phyloP scores from a whole-genome alignment of 257 asterid genomes.

The Solanum gandarillasii region DNA sequence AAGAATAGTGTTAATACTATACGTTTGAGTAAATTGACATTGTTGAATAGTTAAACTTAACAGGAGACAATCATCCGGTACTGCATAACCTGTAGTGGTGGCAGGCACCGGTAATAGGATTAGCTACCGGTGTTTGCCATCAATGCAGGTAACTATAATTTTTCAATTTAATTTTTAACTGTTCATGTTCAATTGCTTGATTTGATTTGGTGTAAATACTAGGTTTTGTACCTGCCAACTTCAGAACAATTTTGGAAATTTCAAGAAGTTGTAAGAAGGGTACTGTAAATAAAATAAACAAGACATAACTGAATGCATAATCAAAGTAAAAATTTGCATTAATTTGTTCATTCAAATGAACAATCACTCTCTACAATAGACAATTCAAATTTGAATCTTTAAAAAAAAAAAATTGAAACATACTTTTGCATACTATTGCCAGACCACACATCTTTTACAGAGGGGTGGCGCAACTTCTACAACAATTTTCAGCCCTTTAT shows the following conservation, averaged over 20 bases:
- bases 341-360: background rate
- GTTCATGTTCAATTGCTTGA: background rate
- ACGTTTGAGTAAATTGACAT: too few relatives aligned
- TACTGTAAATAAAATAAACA: background rate
- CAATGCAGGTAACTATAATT: background rate
- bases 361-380: background rate
- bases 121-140: background rate
- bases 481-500: background rate
- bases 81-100: too few relatives aligned
- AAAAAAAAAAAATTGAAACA: background rate
- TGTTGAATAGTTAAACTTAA: too few relatives aligned
- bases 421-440: background rate
- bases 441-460: conserved; percentile 10
- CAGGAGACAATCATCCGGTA: too few relatives aligned
- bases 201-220: background rate
- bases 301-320: background rate
- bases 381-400: background rate
- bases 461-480: conserved; percentile 13
- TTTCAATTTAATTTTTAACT: background rate
- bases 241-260: background rate
- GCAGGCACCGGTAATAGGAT: background rate
- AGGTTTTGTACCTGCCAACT: background rate
- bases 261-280: background rate
- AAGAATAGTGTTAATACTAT: too few relatives aligned
- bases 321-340: background rate